Percentiles rank a stretch among this genome's conserved stretches.
phyloP scores from a whole-genome alignment of 495 filamentous ascomycete species.

The Halenospora varia region DNA sequence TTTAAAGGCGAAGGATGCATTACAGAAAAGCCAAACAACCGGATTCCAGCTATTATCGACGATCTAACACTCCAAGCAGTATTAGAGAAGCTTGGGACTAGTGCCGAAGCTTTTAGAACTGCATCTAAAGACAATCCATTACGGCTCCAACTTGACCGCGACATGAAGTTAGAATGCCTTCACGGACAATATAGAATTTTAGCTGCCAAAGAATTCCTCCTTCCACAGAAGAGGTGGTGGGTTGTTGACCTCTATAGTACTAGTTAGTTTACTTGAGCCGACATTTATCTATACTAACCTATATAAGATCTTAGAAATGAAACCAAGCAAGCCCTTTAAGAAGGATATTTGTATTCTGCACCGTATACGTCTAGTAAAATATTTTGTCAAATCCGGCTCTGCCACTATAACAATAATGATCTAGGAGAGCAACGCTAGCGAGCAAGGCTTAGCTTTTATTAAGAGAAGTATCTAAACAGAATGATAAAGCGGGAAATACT shows the following conservation, averaged over 20 bases:
- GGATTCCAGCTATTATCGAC: slow-evolving; percentile 16
- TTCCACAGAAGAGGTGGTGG: slow-evolving; percentile 6
- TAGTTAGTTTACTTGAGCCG: slow-evolving; percentile 3
- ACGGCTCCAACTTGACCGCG: background rate
- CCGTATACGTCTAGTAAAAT: slow-evolving; percentile 13
- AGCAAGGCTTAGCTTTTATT: slow-evolving; percentile 1
- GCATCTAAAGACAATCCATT: background rate
- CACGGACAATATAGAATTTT: slow-evolving; percentile 15
- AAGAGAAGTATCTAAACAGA: slow-evolving; percentile 3
- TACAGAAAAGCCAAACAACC: slow-evolving; percentile 1
- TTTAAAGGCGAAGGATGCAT: slow-evolving; percentile 15
- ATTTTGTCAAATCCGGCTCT: slow-evolving; percentile 12
- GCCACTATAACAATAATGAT: slow-evolving; percentile 6
- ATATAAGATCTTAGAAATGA: slow-evolving; percentile 8
- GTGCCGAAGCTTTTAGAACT: slow-evolving; percentile 6
- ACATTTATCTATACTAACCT: background rate
- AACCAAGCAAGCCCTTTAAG: slow-evolving; percentile 6
- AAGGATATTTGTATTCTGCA: slow-evolving; percentile 15
- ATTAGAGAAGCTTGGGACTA: slow-evolving; percentile 7
- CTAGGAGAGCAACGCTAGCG: slow-evolving; percentile 13
- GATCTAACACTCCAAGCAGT: slow-evolving; percentile 2
- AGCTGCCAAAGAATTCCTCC: slow-evolving; percentile 10
- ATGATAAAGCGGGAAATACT: slow-evolving; percentile 3
- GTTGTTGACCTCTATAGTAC: slow-evolving; percentile 12
- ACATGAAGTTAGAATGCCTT: slow-evolving; percentile 10